phyloP scores from a whole-genome alignment of 2,329 filamentous ascomycete species.

The Trichocomaceae sp. region DNA sequence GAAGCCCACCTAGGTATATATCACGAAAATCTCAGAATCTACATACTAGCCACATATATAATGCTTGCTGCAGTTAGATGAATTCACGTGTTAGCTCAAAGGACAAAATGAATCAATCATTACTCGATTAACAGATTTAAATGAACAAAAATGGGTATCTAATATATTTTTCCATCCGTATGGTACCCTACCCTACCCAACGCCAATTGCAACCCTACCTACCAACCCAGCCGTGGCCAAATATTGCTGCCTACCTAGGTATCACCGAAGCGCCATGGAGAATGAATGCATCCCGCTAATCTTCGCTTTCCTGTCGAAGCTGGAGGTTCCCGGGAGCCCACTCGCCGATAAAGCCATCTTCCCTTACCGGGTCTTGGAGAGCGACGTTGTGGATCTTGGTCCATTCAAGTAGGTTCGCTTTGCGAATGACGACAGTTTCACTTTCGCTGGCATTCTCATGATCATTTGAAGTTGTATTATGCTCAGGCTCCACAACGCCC shows the following conservation, averaged over 20 bases:
- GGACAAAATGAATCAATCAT: background rate
- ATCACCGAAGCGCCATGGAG: background rate
- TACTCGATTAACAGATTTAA: background rate
- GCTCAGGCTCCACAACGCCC: constrained; percentile 56
- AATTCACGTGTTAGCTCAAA: too few relatives aligned
- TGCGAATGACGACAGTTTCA: constrained; percentile 45
- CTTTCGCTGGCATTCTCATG: constrained; percentile 18
- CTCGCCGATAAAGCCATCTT: constrained; percentile 65
- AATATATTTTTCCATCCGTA: background rate
- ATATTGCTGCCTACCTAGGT: constrained; percentile 11
- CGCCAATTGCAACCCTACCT: constrained; percentile 1
- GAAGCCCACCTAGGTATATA: too few relatives aligned
- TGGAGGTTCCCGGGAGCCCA: constrained; percentile 46
- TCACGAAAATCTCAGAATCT: background rate
- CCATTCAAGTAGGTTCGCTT: constrained; percentile 60
- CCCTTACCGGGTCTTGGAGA: constrained; percentile 62
- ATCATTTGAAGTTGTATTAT: constrained; percentile 35
- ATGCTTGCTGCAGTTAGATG: background rate
- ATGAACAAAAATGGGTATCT: constrained; percentile 9
- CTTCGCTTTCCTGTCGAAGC: constrained; percentile 21
- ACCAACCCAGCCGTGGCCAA: background rate
- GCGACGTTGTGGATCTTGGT: constrained; percentile 56
- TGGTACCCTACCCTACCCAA: background rate
- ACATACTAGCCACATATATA: background rate
- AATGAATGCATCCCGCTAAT: background rate